These are phyloP conservation scores for Arthrinium phaeospermum DNA, from an alignment of 2,329 filamentous ascomycete genomes.

Conservation along the genomic window DNA sequence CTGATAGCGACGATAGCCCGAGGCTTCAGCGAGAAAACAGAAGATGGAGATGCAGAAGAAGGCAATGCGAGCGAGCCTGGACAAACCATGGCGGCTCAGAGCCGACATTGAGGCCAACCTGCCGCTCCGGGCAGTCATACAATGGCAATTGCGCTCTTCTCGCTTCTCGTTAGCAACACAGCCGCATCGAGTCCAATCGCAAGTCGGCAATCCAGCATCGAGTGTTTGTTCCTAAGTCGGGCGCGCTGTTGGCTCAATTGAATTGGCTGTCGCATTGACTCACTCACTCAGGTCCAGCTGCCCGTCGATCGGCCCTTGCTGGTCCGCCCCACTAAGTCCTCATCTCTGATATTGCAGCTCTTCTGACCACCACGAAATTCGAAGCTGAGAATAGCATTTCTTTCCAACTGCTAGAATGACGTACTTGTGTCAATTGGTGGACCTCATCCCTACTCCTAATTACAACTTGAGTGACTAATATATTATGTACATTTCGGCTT, in stretches of 20 bases:
- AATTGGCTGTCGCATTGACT: conserved; percentile 4
- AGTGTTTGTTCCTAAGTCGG: neutral
- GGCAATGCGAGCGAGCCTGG: neutral
- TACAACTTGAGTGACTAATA: neutral
- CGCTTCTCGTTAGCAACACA: neutral
- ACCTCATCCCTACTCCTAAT: neutral
- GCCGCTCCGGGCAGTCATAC: neutral
- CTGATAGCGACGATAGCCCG: neutral
- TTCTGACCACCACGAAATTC: neutral
- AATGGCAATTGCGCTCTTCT: neutral
- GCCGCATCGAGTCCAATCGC: neutral
- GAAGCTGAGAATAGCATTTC: neutral
- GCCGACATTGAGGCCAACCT: neutral
- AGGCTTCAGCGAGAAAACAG: neutral
- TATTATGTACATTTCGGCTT: neutral
- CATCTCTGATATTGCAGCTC: neutral
- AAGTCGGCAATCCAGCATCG: neutral
- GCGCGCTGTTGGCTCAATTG: neutral
- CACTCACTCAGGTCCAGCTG: neutral
- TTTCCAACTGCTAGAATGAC: neutral
- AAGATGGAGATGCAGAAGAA: neutral
- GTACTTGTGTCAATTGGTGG: neutral
- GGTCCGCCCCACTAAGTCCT: neutral
- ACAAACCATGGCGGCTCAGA: neutral
- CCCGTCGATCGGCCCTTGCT: neutral